phyloP scores from a whole-genome alignment of 2,329 filamentous ascomycete genomes.

The Exophiala bonariae region DNA sequence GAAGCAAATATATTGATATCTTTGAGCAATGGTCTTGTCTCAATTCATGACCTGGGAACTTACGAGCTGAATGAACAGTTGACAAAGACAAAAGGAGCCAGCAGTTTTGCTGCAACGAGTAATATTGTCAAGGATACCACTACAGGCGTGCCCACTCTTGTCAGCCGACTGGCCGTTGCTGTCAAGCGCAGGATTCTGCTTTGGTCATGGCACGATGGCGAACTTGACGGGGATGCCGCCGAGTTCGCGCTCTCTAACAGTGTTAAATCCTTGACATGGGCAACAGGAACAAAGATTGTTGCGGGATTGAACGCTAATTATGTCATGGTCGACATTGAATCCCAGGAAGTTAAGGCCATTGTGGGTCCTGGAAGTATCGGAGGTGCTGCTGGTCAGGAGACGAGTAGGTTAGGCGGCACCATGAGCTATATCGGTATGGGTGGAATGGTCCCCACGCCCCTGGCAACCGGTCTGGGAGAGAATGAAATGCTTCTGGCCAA shows the following conservation, averaged over 20 bases:
- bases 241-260: conserved; percentile 81
- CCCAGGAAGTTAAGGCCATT: conserved; percentile 73
- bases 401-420: conserved; percentile 76
- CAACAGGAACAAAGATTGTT: conserved; percentile 79
- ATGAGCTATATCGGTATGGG: conserved; percentile 98
- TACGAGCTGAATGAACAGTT: conserved; percentile 81
- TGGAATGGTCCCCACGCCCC: conserved; percentile 84
- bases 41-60: conserved; percentile 82
- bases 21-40: conserved; percentile 84
- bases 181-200: conserved; percentile 86
- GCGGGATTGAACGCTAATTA: conserved; percentile 92
- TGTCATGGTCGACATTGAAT: conserved; percentile 80
- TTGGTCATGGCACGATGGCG: conserved; percentile 97
- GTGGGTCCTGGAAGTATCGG: conserved; percentile 72
- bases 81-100: conserved; percentile 80
- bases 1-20: conserved; percentile 90
- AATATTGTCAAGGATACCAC: conserved; percentile 89
- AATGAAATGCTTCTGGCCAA: conserved; percentile 92
- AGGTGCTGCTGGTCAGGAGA: conserved; percentile 63
- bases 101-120: conserved; percentile 87
- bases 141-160: conserved; percentile 88
- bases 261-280: conserved; percentile 89
- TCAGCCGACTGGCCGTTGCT: conserved; percentile 85
- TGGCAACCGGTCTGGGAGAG: conserved; percentile 78
- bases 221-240: conserved; percentile 69